Conservation (phyloP, 176 grass and related monocot species). For the Zoysia japonica region DNA sequence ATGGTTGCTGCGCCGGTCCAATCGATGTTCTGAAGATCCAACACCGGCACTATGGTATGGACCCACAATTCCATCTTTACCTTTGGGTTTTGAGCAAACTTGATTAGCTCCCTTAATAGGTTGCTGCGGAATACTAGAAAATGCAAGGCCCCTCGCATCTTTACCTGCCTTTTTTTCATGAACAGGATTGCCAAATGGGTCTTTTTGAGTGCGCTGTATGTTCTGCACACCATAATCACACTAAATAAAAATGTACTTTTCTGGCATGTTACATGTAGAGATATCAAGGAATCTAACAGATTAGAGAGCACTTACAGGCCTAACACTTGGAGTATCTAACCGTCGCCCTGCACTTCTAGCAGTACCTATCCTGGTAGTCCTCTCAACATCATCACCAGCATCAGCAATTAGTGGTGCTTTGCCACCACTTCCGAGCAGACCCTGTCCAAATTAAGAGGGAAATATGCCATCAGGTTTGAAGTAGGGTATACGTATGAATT, state of each 20-base stretch:
- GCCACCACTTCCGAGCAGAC: conserved; percentile 44
- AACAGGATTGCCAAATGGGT: conserved; percentile 41
- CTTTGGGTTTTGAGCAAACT: conserved; percentile 50
- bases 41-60: conserved; percentile 41
- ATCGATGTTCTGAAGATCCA: conserved; percentile 47
- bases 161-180: conserved; percentile 58
- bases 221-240: conserved; percentile 32
- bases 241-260: conserved; percentile 20
- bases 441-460: conserved; percentile 44
- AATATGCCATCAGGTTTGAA: conserved; percentile 29
- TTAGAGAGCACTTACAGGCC: conserved; percentile 53
- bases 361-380: conserved; percentile 39
- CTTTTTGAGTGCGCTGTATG: conserved; percentile 51
- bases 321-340: conserved; percentile 41
- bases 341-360: conserved; percentile 49
- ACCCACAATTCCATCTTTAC: conserved; percentile 48
- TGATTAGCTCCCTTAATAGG: conserved; percentile 45
- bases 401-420: conserved; percentile 43
- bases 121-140: conserved; percentile 52
- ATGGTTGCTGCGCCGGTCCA: conserved; percentile 45
- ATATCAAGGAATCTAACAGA: conserved; percentile 17
- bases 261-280: conserved; percentile 1
- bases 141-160: conserved; percentile 46
- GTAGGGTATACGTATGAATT: not conserved
- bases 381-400: conserved; percentile 46